phyloP scores from a whole-genome alignment of 345 rosid genomes.

The Combretum micranthum region DNA sequence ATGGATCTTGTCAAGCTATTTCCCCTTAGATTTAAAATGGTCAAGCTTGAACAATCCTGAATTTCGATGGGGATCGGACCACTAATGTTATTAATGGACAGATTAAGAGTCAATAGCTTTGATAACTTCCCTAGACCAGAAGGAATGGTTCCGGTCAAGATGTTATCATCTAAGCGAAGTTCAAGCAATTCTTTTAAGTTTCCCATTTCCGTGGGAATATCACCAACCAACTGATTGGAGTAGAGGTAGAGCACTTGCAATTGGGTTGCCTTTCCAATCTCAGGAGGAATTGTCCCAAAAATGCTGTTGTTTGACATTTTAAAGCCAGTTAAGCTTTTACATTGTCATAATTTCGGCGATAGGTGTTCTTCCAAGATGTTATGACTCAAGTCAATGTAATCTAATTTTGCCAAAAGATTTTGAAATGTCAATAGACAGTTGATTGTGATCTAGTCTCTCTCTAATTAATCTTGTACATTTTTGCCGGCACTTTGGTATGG shows the following conservation, averaged over 20 bases:
- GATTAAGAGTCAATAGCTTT: background rate
- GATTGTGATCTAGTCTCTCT: slow-evolving; percentile 9
- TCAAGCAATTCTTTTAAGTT: background rate
- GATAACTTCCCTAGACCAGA: background rate
- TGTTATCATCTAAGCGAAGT: slow-evolving; percentile 8
- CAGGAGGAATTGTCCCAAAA: slow-evolving; percentile 9
- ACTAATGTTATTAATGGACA: slow-evolving; percentile 9
- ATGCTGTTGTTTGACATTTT: slow-evolving; percentile 8
- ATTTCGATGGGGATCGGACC: slow-evolving; percentile 5
- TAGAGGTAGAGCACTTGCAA: slow-evolving; percentile 5
- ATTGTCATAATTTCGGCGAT: background rate
- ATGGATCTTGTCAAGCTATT: background rate
- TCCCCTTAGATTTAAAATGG: slow-evolving; percentile 3
- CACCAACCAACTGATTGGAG: background rate
- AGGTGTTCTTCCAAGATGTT: slow-evolving; percentile 5
- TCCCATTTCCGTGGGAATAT: slow-evolving; percentile 8
- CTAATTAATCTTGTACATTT: slow-evolving; percentile 14
- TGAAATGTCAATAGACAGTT: background rate
- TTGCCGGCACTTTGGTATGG: slow-evolving; percentile 8
- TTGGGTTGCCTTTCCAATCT: slow-evolving; percentile 5
- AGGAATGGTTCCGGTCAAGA: slow-evolving; percentile 7
- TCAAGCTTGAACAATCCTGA: background rate
- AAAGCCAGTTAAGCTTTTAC: slow-evolving; percentile 5
- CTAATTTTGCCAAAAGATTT: slow-evolving; percentile 8
- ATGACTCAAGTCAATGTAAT: slow-evolving; percentile 10